phyloP scores from a whole-genome alignment of 228 moss, liverwort and hornwort genomes.

The Sphagnum fallax region DNA sequence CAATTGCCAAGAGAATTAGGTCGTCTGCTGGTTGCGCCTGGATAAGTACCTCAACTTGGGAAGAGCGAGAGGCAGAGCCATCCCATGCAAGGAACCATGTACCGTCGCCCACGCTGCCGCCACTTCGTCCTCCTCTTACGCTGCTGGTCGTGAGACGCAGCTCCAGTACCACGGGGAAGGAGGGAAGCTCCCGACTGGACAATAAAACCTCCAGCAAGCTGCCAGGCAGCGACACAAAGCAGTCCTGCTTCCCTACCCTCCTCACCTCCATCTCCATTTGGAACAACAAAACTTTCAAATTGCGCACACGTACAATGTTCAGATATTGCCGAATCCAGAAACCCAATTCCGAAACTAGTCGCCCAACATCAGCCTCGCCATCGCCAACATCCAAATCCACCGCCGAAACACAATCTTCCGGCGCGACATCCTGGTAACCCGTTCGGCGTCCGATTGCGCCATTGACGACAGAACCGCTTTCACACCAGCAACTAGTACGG shows the following conservation, averaged over 20 bases:
- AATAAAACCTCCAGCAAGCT: conserved; percentile 70
- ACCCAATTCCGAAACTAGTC: too few relatives aligned
- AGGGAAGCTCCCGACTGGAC: conserved; percentile 43
- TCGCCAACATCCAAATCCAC: too few relatives aligned
- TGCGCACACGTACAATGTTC: too few relatives aligned
- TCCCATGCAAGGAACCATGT: conserved; percentile 89
- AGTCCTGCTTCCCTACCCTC: conserved; percentile 68
- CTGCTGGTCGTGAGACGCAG: conserved; percentile 31
- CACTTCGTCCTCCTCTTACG: conserved; percentile 17
- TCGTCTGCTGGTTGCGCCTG: background rate
- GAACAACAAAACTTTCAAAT: too few relatives aligned
- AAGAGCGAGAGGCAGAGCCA: conserved; percentile 75
- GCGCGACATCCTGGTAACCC: too few relatives aligned
- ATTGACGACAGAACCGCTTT: too few relatives aligned
- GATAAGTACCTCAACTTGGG: conserved; percentile 58
- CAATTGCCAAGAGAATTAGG: too few relatives aligned
- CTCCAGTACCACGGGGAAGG: conserved; percentile 85
- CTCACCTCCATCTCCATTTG: conserved; percentile 85
- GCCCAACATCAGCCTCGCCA: too few relatives aligned
- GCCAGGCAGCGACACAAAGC: conserved; percentile 76
- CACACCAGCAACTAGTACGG: too few relatives aligned
- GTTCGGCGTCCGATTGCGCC: too few relatives aligned
- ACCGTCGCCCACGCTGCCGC: conserved; percentile 6
- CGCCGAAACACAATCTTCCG: too few relatives aligned
- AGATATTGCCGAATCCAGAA: too few relatives aligned